These are phyloP conservation scores for Microstegium vimineum DNA, from an alignment of 176 grass and related monocot genomes.

Conservation along the genomic window DNA sequence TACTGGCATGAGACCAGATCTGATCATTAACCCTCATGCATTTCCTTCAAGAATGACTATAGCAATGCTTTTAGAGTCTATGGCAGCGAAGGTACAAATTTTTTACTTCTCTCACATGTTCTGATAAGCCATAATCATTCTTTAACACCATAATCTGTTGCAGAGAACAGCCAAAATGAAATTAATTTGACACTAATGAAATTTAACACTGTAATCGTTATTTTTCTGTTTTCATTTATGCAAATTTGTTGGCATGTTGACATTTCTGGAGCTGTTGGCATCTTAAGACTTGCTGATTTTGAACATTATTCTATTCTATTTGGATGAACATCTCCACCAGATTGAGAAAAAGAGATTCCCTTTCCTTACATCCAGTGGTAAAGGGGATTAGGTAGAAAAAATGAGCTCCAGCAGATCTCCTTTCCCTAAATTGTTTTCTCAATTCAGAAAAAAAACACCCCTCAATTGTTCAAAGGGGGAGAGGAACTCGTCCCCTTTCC, in stretches of 20 bases:
- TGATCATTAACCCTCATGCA: slow-evolving; percentile 96
- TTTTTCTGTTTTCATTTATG: not conserved
- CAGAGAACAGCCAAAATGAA: slow-evolving; percentile 12
- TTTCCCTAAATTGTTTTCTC: no score
- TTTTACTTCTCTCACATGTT: slow-evolving; percentile 23
- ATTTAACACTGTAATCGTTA: not conserved
- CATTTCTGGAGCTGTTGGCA: slow-evolving; percentile 3
- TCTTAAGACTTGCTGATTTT: slow-evolving; percentile 20
- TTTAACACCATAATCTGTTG: slow-evolving; percentile 16
- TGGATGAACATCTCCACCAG: no score
- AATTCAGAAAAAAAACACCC: no score
- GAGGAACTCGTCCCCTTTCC: no score
- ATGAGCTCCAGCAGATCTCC: no score
- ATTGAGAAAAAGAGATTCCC: no score
- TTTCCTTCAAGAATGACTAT: slow-evolving; percentile 99
- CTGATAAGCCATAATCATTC: not conserved
- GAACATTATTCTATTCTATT: not conserved
- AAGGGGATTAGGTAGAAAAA: no score
- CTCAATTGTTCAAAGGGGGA: no score
- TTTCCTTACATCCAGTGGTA: no score
- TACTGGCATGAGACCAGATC: slow-evolving; percentile 94
- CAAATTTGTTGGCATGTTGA: slow-evolving; percentile 7
- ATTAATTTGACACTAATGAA: not conserved
- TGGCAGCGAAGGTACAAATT: slow-evolving; percentile 81
- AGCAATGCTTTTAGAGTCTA: slow-evolving; percentile 96